A percentile compares a stretch with the other conserved stretches of the same genome.
Evolutionary conservation across 2,329 filamentous ascomycete genomes (phyloP).

Genomic region (Cadophora malorum): DNA sequence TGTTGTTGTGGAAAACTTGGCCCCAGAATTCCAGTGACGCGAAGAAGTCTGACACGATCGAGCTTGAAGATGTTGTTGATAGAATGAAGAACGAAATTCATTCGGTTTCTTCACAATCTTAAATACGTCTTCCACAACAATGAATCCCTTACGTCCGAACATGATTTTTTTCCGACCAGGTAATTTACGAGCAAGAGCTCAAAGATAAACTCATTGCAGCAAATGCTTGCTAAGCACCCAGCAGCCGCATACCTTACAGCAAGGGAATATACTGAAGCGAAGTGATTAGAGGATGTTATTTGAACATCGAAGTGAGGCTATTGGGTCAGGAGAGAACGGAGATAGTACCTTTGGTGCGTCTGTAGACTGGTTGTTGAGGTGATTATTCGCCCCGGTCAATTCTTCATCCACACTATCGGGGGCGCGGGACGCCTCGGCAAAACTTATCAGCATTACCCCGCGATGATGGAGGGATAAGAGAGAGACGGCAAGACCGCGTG

Average conservation of each 20-base stretch:
- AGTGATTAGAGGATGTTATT: constrained; percentile 11
- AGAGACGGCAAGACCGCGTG: neutral
- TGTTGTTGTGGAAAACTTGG: neutral
- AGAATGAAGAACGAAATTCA: constrained; percentile 3
- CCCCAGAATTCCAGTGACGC: neutral
- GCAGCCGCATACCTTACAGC: constrained; percentile 7
- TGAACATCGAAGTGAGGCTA: neutral
- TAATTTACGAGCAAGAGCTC: neutral
- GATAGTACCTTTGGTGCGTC: neutral
- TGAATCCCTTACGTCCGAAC: neutral
- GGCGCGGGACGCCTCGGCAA: neutral
- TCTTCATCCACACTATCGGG: constrained; percentile 1
- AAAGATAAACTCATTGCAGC: constrained; percentile 1
- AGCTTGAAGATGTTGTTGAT: constrained; percentile 14
- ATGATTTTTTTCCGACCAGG: neutral
- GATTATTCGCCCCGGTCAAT: constrained; percentile 13
- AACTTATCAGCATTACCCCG: neutral
- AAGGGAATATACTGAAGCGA: neutral
- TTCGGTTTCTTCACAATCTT: neutral
- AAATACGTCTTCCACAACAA: constrained; percentile 3
- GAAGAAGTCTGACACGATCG: constrained; percentile 4
- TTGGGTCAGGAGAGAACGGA: neutral
- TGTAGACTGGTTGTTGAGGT: neutral
- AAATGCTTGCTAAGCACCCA: constrained; percentile 13
- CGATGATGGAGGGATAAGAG: constrained; percentile 1